Percentiles rank a stretch among this genome's conserved stretches.
These are phyloP conservation scores for Solanum acaule DNA, from an alignment of 257 asterid species.

Conservation along the genomic window DNA sequence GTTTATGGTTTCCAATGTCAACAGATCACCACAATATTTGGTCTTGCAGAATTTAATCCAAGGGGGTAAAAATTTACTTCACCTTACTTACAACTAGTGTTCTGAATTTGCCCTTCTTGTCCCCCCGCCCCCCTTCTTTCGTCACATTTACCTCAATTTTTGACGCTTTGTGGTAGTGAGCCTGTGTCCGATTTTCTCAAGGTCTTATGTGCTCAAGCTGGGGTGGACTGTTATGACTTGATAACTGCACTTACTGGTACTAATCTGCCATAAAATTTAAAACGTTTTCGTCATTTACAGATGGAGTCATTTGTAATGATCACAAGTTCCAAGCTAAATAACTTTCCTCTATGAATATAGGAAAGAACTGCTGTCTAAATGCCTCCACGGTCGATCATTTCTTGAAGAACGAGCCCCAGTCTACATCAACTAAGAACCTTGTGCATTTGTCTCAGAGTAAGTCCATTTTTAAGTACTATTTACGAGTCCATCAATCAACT, in stretches of 20 bases:
- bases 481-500: background rate
- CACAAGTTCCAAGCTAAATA: background rate
- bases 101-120: background rate
- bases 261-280: background rate
- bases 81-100: background rate
- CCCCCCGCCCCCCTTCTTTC: too few relatives aligned
- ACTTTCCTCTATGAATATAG: constrained; percentile 8
- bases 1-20: background rate
- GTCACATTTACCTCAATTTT: too few relatives aligned
- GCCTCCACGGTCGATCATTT: constrained; percentile 46
- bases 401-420: constrained; percentile 64
- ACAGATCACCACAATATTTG: constrained; percentile 62
- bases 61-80: constrained; percentile 29
- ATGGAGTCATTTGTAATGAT: background rate
- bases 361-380: constrained; percentile 77
- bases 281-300: background rate
- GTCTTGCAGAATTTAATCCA: constrained; percentile 80
- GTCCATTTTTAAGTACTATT: background rate
- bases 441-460: constrained; percentile 89
- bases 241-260: constrained; percentile 62
- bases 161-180: constrained; percentile 6
- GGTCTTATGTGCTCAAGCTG: constrained; percentile 32
- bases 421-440: constrained; percentile 77
- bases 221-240: constrained; percentile 64
- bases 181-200: constrained; percentile 33